Conservation (phyloP, 768 basidiomycete genomes). For the Holtermannia corniformis region DNA sequence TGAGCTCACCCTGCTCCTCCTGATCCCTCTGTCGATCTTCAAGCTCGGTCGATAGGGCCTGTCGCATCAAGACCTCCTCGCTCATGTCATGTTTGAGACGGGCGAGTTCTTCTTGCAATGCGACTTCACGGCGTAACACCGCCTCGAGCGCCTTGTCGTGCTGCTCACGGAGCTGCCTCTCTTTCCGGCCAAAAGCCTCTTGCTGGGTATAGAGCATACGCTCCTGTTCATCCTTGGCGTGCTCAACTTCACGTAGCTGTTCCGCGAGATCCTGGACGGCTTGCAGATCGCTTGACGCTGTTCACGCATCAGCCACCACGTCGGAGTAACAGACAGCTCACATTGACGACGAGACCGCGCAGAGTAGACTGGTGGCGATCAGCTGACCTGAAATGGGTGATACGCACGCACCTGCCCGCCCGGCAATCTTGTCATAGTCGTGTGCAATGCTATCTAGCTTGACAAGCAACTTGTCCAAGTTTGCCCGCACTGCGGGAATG, state of each 20-base stretch:
- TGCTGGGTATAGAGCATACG: constrained; percentile 54
- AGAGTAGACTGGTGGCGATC: background rate
- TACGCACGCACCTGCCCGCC: constrained; percentile 60
- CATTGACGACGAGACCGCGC: background rate
- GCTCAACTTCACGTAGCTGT: constrained; percentile 55
- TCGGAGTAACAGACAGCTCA: too few species aligned
- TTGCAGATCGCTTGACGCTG: background rate
- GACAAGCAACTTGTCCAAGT: constrained; percentile 59
- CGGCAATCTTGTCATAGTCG: constrained; percentile 77
- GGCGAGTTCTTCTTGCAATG: constrained; percentile 26
- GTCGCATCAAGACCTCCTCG: constrained; percentile 29
- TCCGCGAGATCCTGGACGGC: constrained; percentile 56
- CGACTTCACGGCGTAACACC: constrained; percentile 22
- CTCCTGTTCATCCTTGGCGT: constrained; percentile 54
- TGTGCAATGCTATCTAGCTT: constrained; percentile 72
- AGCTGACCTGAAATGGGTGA: background rate
- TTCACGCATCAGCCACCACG: background rate
- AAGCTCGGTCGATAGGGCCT: constrained; percentile 28
- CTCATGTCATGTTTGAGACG: constrained; percentile 25
- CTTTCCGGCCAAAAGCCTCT: constrained; percentile 44
- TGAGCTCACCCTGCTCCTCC: constrained; percentile 22
- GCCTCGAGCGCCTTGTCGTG: constrained; percentile 11
- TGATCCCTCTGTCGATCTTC: constrained; percentile 19
- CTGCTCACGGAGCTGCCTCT: constrained; percentile 12
- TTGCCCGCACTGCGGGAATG: constrained; percentile 53